Evolutionary conservation across 2,329 filamentous ascomycete genomes (phyloP).

Genomic region (Cadophora gregata): DNA sequence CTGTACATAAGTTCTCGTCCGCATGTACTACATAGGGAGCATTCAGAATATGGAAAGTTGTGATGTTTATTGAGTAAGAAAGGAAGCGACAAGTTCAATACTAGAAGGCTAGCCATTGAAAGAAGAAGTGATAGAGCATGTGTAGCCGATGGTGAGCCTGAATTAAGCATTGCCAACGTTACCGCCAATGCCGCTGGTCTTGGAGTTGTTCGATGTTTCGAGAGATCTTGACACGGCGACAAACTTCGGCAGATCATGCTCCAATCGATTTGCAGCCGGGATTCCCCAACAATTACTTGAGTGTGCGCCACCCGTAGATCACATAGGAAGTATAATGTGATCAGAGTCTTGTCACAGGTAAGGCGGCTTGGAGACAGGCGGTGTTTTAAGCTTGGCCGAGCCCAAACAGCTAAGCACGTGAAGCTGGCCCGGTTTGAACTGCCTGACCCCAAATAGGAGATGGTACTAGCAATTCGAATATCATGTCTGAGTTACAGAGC

Average conservation of each 20-base stretch:
- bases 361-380: background rate
- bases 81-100: too few species aligned
- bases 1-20: too few species aligned
- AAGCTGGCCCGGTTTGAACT: background rate
- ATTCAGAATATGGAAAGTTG: too few species aligned
- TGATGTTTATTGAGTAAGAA: too few species aligned
- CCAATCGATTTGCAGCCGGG: background rate
- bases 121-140: background rate
- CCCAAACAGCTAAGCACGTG: background rate
- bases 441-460: background rate
- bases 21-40: too few species aligned
- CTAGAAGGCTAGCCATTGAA: too few species aligned
- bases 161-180: constrained; percentile 25
- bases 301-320: background rate
- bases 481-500: background rate
- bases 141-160: background rate
- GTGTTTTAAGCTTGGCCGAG: constrained; percentile 3
- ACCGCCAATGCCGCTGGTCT: constrained; percentile 7
- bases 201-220: constrained; percentile 13
- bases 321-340: background rate
- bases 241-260: constrained; percentile 5
- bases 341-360: constrained; percentile 3
- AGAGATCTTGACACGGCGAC: background rate
- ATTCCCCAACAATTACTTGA: background rate
- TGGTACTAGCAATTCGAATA: background rate